Evolutionary conservation across 352 stramenopile species (phyloP), one percentile per base, ranked within the genome.

Genomic region (Phytophthora fragariae): DNA sequence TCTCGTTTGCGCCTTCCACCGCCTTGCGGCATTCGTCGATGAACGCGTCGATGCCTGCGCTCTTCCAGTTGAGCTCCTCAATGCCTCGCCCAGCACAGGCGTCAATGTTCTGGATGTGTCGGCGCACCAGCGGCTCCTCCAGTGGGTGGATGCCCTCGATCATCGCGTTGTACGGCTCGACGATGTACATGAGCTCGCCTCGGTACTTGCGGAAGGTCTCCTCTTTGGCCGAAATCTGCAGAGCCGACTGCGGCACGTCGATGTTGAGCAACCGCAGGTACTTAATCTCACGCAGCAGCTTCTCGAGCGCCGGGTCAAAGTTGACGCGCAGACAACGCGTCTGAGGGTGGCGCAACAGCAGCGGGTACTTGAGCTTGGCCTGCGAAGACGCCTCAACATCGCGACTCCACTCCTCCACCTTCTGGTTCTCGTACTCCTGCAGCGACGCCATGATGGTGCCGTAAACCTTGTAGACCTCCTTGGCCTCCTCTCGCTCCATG

Each of bases 391-490:
- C 83, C 68, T 99, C 97, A 3, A 99, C 94, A 59, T 99, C 96
- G 24, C 89, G 84, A 61, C 95, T 97, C 98, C 97, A 99, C 67
- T 99, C 94, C 67, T 98, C 92, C 7, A 99, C 97, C 67, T 99
- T 99, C 68, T 99, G 94, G 62, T 93, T 97, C 75, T 99, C 97
- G 66, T 98, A 99, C 73, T 99, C 97, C 61, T 98, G 84, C 41
- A 99, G 77, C n/a, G 93, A 98, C 24, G 96, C 92, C 68, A 99
- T 95, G 67, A 99, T 98, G 19, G 93, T 98, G 11, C 86, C 88
- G 65, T 99, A 99, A 0, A 99, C 92, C 77, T 99, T 99, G 72
- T 97, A 94, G n/a, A 99, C 97, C 71, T 99, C 97, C 68, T 99
- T 99, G 27, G 97, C 96, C 81, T 99, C 97, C 73, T 99, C 97